Evolutionary conservation across 1,284 basidiomycete genomes (phyloP).

Genomic region (Trametes pubescens): DNA sequence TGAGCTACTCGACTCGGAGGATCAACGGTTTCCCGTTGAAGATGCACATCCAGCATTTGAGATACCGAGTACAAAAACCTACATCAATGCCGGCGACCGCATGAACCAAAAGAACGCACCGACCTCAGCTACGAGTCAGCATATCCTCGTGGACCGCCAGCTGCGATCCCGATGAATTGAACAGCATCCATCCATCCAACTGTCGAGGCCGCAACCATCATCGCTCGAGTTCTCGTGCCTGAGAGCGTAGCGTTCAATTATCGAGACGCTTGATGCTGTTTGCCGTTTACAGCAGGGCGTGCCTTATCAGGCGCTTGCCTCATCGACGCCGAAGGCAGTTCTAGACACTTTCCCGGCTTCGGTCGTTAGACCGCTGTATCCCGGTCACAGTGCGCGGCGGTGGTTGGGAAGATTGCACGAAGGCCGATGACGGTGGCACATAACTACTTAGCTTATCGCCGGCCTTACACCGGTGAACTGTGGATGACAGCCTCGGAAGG

Average conservation of each 20-base stretch:
- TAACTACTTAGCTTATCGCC: conserved; percentile 9
- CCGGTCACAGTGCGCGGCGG: background rate
- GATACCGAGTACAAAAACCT: too few relatives aligned
- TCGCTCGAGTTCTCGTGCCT: background rate
- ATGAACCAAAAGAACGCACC: background rate
- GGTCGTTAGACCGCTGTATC: background rate
- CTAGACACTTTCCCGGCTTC: background rate
- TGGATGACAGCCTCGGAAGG: background rate
- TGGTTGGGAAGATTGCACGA: conserved; percentile 12
- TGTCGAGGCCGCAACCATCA: conserved; percentile 5
- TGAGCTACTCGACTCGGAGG: too few relatives aligned
- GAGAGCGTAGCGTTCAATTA: background rate
- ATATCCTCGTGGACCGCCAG: background rate
- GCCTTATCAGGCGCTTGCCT: conserved; percentile 4
- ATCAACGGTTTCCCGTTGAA: too few relatives aligned
- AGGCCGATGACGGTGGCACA: background rate
- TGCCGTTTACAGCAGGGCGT: background rate
- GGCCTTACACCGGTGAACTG: background rate
- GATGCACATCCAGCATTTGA: too few relatives aligned
- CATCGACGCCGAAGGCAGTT: background rate
- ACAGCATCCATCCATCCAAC: background rate
- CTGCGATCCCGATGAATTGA: conserved; percentile 7
- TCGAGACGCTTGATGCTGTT: background rate
- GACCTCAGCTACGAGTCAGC: background rate
- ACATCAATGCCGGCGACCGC: background rate